Base-by-base conservation (phyloP, 2,329 filamentous ascomycete genomes). In the Fusarium lateritium region DNA sequence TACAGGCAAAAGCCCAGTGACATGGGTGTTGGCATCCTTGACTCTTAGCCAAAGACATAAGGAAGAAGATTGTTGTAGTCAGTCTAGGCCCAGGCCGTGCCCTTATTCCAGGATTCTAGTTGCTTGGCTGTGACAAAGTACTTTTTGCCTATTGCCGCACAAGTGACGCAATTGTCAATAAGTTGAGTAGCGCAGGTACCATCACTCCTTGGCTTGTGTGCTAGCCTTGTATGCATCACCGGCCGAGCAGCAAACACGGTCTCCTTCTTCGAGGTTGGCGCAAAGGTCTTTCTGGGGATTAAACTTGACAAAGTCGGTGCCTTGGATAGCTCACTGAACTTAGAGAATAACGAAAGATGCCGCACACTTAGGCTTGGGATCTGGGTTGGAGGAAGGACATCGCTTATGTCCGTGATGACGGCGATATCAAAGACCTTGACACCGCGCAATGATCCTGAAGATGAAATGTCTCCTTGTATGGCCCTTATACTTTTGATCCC, bases 221-320 rank as follows among this genome's bases (percentile, higher is more conserved):
- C 42, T 76, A 0, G 79, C 78, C 15, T 78, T 65, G 34, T 28
- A 62, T 5, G 52, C 52, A 1, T 61, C 66, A 6, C 79, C 79
- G 1, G 62, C 21, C 13, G 75, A 74, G 58, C 78, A 81, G 65
- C 79, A 82, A 2, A 79, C 75, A 22, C 69, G 70, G 64, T 79
- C 69, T 3, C 69, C 72, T 1, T 71, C 67, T 7, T 43, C 34
- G 7, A 84, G 69, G 1, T 52, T 73, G 10, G 66, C 47, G 56
- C 78, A 81, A 3, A 77, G 62, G 19, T 64, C 66, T 5, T 42
- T 22, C 17, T 43, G 28, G 1, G 58, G 34, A 59, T 84, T 83
- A 60, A 75, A 80, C 43, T 77, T 74, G 3, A 62, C 72, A 31
- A 83, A 78, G n/a, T 82, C 70, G 10, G 56, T 55, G 5, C 60